Evolutionary conservation across 2,329 filamentous ascomycete species (phyloP), one percentile per base, ranked within the genome.

Genomic region (Neonectria neomacrospora): DNA sequence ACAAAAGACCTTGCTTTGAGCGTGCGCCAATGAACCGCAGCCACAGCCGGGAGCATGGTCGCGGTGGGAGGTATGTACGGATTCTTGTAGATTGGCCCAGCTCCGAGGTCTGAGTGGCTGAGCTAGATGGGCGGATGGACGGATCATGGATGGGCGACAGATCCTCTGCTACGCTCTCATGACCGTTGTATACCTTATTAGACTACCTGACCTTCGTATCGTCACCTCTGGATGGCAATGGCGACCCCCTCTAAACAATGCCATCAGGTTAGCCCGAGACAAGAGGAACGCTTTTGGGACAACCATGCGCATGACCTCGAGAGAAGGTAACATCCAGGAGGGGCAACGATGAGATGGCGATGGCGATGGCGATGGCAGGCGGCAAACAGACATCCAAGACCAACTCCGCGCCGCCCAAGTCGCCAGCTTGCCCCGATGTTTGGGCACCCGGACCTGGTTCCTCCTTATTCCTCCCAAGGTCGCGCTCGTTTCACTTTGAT

Each of bases 401-500:
- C 39, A 48, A 26, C 45, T 53, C 37, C 53, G 23, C 47, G 48
- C 61, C 61, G 51, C 53, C 47, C 50, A 53, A 51, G 26, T 62
- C 59, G 54, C 57, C 53, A 62, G 53, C 53, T 62, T 45, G 54
- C 22, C 42, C 59, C 53, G 53, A 23, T 34, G 54, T 54, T 51
- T 58, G 54, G 54, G 44, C 26, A 41, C 65, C 70, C 54, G 58
- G 61, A 61, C 65, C 67, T 52, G 59, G 67, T 48, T 66, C 65
- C 65, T 72, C 67, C 66, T 63, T 70, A 61, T 56, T 69, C 52
- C 64, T 62, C 44, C 41, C 54, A 64, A 63, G 48, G 50, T 56
- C 32, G 60, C 56, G 58, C 52, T 67, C 65, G 71, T 73, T 73
- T 73, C 69, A 71, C 67, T 54, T 67, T 65, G 67, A 67, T 61